Evolutionary conservation across 1,139 yeast species (phyloP).

Genomic region (Kodamaea derodonti): DNA sequence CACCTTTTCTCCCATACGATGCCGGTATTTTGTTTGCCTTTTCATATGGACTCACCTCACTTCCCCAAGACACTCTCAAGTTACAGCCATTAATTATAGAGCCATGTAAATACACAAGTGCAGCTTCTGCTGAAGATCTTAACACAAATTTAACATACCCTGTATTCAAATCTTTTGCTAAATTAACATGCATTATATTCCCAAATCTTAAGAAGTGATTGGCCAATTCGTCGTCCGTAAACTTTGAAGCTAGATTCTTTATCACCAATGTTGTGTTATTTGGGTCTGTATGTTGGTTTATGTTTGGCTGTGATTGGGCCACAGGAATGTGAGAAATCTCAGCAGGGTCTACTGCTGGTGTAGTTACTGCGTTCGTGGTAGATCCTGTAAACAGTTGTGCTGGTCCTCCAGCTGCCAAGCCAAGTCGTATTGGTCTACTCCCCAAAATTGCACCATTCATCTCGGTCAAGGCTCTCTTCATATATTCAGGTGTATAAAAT

Average conservation of each 20-base stretch:
- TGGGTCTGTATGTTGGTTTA: slow-evolving; percentile 33
- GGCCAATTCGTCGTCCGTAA: slow-evolving; percentile 29
- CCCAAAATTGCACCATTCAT: slow-evolving; percentile 80
- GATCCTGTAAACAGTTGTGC: slow-evolving; percentile 2
- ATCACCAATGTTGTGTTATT: slow-evolving; percentile 31
- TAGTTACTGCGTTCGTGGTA: neutral
- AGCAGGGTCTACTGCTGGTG: slow-evolving; percentile 2
- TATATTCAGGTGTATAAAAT: slow-evolving; percentile 66
- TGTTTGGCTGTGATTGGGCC: slow-evolving; percentile 33
- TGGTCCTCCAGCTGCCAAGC: slow-evolving; percentile 27
- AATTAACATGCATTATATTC: slow-evolving; percentile 23
- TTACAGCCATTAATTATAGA: slow-evolving; percentile 27
- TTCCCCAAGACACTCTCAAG: slow-evolving; percentile 35
- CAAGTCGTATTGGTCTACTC: slow-evolving; percentile 71
- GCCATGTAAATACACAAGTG: slow-evolving; percentile 33
- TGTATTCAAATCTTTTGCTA: slow-evolving; percentile 18
- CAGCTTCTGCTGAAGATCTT: slow-evolving; percentile 36
- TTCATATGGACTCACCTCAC: slow-evolving; percentile 10
- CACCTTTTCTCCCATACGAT: slow-evolving; percentile 14
- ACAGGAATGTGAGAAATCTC: slow-evolving; percentile 15
- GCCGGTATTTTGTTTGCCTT: slow-evolving; percentile 16
- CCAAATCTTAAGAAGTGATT: slow-evolving; percentile 34
- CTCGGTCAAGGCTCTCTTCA: slow-evolving; percentile 69
- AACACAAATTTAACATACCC: slow-evolving; percentile 27
- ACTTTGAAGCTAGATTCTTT: slow-evolving; percentile 25